Conservation (phyloP, 1,139 yeast genomes). For the Blastobotrys petasosporus region DNA sequence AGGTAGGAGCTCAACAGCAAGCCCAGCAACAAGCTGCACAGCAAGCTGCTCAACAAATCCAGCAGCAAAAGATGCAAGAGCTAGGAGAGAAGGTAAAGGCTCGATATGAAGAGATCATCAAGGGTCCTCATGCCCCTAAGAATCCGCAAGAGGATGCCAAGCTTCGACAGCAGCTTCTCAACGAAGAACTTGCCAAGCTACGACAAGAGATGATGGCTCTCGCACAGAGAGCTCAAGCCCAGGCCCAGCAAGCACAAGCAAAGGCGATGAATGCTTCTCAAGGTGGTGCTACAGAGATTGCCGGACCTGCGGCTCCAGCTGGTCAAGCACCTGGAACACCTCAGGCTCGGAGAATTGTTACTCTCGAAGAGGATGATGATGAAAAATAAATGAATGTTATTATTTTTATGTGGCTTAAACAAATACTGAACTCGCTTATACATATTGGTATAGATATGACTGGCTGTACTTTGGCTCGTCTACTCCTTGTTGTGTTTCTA, state of each 20-base stretch:
- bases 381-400: slow-evolving; percentile 1
- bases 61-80: slow-evolving; percentile 15
- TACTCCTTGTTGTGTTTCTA: slow-evolving; percentile 22
- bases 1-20: slow-evolving; percentile 9
- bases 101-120: slow-evolving; percentile 10
- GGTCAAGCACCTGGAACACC: neutral
- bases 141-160: slow-evolving; percentile 7
- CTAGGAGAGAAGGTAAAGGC: slow-evolving; percentile 9
- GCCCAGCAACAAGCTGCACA: slow-evolving; percentile 9
- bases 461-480: slow-evolving; percentile 19
- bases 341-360: slow-evolving; percentile 15
- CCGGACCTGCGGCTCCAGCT: neutral
- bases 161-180: slow-evolving; percentile 10
- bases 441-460: slow-evolving; percentile 20
- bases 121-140: slow-evolving; percentile 10
- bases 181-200: slow-evolving; percentile 12
- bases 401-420: neutral
- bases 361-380: slow-evolving; percentile 18
- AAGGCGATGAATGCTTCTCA: neutral
- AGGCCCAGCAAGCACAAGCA: neutral
- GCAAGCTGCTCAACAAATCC: slow-evolving; percentile 6
- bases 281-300: no score
- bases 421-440: slow-evolving; percentile 9
- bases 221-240: slow-evolving; percentile 4
- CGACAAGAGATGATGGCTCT: slow-evolving; percentile 12